Percentiles rank a stretch among this genome's conserved stretches.
Conservation (phyloP, 2,329 filamentous ascomycete genomes). For the Calonectria pseudoreteaudii region DNA sequence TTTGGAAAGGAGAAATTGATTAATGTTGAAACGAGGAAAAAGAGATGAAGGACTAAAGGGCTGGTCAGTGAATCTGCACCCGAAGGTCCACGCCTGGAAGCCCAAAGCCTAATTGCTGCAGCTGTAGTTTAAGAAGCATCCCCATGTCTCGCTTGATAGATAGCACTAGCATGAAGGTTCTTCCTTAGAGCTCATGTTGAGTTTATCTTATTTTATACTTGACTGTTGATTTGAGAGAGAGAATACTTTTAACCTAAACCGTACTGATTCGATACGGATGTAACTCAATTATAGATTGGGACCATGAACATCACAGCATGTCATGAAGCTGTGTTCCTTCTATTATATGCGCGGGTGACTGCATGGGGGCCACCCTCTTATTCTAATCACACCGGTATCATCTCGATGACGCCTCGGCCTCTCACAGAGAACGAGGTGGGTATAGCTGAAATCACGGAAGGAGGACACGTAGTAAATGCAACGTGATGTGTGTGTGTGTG, state of each 20-base stretch:
- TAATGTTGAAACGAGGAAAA: conserved; percentile 41
- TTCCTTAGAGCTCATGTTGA: not conserved
- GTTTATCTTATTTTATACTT: not conserved
- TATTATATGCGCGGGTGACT: not conserved
- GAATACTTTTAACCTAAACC: not conserved
- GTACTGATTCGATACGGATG: not conserved
- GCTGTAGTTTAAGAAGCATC: not conserved
- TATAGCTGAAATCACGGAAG: not conserved
- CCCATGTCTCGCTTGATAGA: not conserved
- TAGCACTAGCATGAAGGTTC: not conserved
- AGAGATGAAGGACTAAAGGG: not conserved
- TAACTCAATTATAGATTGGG: not conserved
- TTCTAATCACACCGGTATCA: no score
- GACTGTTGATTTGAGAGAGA: not conserved
- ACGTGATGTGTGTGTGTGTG: not conserved
- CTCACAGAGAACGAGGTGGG: not conserved
- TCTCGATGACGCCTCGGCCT: not conserved
- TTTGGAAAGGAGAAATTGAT: conserved; percentile 39
- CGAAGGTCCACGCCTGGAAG: no score
- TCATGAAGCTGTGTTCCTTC: not conserved
- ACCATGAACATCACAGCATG: not conserved
- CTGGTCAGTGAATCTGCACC: not conserved
- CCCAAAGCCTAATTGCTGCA: not conserved
- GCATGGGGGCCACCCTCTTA: no score
- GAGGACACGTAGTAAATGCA: not conserved